phyloP scores from a whole-genome alignment of 1,284 basidiomycete genomes.

The Anthracocystis panici-leucophaei region DNA sequence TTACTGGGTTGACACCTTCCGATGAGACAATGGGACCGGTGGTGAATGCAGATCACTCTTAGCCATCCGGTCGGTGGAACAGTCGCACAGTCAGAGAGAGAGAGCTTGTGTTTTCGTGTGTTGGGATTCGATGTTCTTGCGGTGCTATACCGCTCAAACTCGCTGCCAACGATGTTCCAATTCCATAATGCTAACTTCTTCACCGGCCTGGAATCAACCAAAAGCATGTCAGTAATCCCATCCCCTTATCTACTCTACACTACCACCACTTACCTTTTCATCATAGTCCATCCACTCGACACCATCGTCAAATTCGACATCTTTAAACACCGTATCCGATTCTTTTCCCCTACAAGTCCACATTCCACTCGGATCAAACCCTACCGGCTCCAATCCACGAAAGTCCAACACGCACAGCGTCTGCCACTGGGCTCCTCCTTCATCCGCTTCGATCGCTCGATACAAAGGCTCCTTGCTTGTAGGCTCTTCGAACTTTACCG shows the following conservation, averaged over 20 bases:
- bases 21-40: too few relatives aligned
- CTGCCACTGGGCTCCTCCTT: slow-evolving; percentile 40
- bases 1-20: too few relatives aligned
- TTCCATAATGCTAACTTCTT: slow-evolving; percentile 63
- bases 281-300: slow-evolving; percentile 69
- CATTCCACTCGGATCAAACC: slow-evolving; percentile 43
- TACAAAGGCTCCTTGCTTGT: slow-evolving; percentile 59
- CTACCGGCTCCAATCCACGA: slow-evolving; percentile 59
- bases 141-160: slow-evolving; percentile 1
- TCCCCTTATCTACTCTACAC: too few relatives aligned
- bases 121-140: not conserved
- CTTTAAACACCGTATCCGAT: slow-evolving; percentile 54
- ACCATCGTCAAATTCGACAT: slow-evolving; percentile 65
- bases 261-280: slow-evolving; percentile 52
- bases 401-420: slow-evolving; percentile 66
- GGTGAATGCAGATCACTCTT: too few relatives aligned
- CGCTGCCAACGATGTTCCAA: slow-evolving; percentile 53
- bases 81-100: too few relatives aligned
- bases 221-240: too few relatives aligned
- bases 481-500: slow-evolving; percentile 61
- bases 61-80: too few relatives aligned
- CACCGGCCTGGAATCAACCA: slow-evolving; percentile 32
- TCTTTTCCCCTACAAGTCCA: slow-evolving; percentile 61
- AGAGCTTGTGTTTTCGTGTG: too few relatives aligned
- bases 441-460: slow-evolving; percentile 37